Base-by-base conservation (phyloP, 208 protist genomes). In the Leishmania major region DNA sequence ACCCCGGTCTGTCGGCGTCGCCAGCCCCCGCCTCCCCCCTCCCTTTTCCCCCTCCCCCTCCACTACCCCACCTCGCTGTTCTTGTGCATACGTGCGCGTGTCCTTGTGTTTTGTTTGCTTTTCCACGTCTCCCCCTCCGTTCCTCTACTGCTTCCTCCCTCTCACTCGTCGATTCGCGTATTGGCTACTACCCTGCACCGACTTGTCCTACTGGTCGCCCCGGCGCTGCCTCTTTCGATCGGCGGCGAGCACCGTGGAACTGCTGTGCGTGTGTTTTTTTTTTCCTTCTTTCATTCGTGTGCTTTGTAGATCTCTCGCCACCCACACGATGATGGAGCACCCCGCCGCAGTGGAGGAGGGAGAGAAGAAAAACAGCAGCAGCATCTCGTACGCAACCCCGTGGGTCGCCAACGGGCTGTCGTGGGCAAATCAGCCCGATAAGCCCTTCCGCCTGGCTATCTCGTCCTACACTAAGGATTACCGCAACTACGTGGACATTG, bases 381-480 rank as follows among this genome's bases (percentile, higher is more conserved):
- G 90, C 77, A 84, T 96, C 43, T 96, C 95, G 37, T 99, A 99
- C 86, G 75, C 91, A 37, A 98, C 98, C 53, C 92, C 94, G 35
- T 99, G 98, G 98, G 88, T 94, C n/a, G 96, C 99, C 19, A 99
- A 99, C 82, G 96, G 94, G 3, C 88, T 99, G 57, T 98, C 93
- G 70, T 99, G 98, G 98, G 89, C 85, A 43, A 82, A 84, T n/a
- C 78, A 86, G 22, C 75, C 77, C 70, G 84, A 90, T 28, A 83
- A 80, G 49, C 79, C 78, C 22, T 93, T 85, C 57, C 91, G 99
- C 17, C 89, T 99, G 11, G 99, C 98, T 59, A 86, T 99, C 35
- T 99, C 99, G 43, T 98, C 91, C 53, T 99, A 99, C 85, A 93
- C 99, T 28, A 90, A 92, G 55, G 98, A 99, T 66, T 99, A 99